Conservation (phyloP, 2,329 filamentous ascomycete species). For the Ascochyta pisi region DNA sequence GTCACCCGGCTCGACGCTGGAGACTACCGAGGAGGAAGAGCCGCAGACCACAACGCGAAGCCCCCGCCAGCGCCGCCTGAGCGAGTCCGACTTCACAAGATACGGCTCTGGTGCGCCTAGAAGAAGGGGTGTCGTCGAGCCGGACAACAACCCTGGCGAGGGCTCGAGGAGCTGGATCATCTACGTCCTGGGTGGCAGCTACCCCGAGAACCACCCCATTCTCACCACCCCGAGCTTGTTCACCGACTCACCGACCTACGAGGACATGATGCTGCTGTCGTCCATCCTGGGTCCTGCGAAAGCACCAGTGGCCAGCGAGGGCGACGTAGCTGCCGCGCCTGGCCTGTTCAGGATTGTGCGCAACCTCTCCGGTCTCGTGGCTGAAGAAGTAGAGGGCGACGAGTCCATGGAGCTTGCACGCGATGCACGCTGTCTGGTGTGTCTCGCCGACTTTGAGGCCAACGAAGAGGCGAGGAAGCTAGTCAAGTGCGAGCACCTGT, state of each 20-base stretch:
- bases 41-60: constrained; percentile 48
- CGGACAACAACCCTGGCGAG: constrained; percentile 62
- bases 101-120: constrained; percentile 69
- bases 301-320: constrained; percentile 70
- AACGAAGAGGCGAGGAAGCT: constrained; percentile 67
- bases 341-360: constrained; percentile 64
- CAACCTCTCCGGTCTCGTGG: constrained; percentile 52
- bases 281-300: constrained; percentile 72
- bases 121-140: constrained; percentile 68
- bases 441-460: constrained; percentile 69
- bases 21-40: constrained; percentile 54
- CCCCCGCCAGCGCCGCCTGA: constrained; percentile 61
- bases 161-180: constrained; percentile 73
- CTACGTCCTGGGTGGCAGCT: constrained; percentile 73
- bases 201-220: constrained; percentile 73
- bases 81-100: constrained; percentile 66
- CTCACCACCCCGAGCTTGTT: constrained; percentile 73
- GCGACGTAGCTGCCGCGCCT: constrained; percentile 68
- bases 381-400: constrained; percentile 53
- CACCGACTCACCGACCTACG: constrained; percentile 74
- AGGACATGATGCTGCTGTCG: constrained; percentile 74
- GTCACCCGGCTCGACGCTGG: constrained; percentile 49
- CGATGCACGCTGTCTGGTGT: constrained; percentile 68
- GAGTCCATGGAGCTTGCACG: constrained; percentile 37
- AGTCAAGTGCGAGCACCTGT: constrained; percentile 69